These are phyloP conservation scores for Kazachstania sp. DNA, from an alignment of 1,139 yeast species.

Conservation along the genomic window DNA sequence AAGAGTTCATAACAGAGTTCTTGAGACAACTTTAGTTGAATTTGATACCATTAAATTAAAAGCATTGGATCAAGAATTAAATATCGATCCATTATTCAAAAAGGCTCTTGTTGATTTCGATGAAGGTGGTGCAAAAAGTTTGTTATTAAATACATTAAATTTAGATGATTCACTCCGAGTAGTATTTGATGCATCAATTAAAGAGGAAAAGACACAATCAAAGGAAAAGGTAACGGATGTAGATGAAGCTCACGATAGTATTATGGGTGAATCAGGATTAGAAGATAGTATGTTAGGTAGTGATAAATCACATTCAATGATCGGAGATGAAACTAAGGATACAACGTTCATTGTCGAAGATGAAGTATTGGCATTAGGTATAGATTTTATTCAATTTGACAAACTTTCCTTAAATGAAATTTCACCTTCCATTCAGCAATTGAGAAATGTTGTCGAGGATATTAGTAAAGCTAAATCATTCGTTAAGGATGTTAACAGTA, in stretches of 20 bases:
- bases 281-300: background rate
- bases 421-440: slow-evolving; percentile 56
- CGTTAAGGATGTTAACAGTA: slow-evolving; percentile 40
- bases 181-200: slow-evolving; percentile 36
- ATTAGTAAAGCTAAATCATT: slow-evolving; percentile 47
- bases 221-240: slow-evolving; percentile 17
- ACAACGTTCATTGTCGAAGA: slow-evolving; percentile 18
- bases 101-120: slow-evolving; percentile 88
- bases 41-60: slow-evolving; percentile 58
- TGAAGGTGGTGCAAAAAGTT: slow-evolving; percentile 89
- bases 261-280: background rate
- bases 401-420: slow-evolving; percentile 38
- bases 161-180: slow-evolving; percentile 32
- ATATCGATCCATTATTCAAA: slow-evolving; percentile 81
- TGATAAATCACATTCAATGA: background rate
- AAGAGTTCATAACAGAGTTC: slow-evolving; percentile 36
- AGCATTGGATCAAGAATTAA: slow-evolving; percentile 65
- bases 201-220: slow-evolving; percentile 16
- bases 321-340: slow-evolving; percentile 6
- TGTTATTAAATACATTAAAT: slow-evolving; percentile 60
- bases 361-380: slow-evolving; percentile 28
- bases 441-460: slow-evolving; percentile 52
- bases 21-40: slow-evolving; percentile 42
- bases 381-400: slow-evolving; percentile 29
- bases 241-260: background rate